Conservation (phyloP, 495 filamentous ascomycete genomes). For the Pseudomonodictys pantanalensis region DNA sequence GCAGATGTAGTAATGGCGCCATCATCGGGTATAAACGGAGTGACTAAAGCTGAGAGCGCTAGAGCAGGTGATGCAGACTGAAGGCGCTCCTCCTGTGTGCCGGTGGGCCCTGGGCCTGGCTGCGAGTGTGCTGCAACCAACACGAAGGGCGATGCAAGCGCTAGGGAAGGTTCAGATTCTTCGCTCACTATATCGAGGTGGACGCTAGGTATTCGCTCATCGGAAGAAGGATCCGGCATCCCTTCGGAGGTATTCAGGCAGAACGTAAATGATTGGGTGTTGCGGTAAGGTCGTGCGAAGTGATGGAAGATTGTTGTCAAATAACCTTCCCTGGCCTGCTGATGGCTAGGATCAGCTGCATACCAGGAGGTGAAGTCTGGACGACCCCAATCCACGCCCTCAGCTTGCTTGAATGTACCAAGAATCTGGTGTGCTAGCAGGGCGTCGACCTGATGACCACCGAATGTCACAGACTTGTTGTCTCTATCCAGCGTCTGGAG, state of each 20-base stretch:
- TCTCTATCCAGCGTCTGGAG: neutral
- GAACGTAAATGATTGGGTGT: slow-evolving; percentile 6
- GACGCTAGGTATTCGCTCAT: no score
- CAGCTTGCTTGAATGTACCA: slow-evolving; percentile 8
- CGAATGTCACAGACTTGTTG: neutral
- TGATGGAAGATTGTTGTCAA: slow-evolving; percentile 12
- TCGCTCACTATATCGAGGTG: no score
- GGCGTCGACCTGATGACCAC: slow-evolving; percentile 16
- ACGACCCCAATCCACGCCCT: slow-evolving; percentile 18
- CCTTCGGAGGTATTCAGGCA: neutral
- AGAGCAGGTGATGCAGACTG: slow-evolving; percentile 26
- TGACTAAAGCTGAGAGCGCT: slow-evolving; percentile 21
- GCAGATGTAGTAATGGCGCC: slow-evolving; percentile 15
- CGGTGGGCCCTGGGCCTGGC: slow-evolving; percentile 26
- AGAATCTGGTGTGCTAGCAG: slow-evolving; percentile 29
- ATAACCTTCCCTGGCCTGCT: slow-evolving; percentile 20
- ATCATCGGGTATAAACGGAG: slow-evolving; percentile 14
- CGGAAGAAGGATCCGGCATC: slow-evolving; percentile 22
- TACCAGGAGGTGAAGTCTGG: slow-evolving; percentile 26
- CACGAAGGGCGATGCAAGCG: slow-evolving; percentile 10
- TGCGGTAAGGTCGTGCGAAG: slow-evolving; percentile 12
- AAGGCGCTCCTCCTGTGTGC: slow-evolving; percentile 28
- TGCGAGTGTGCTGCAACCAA: slow-evolving; percentile 27
- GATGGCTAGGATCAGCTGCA: slow-evolving; percentile 9
- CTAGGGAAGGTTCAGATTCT: slow-evolving; percentile 19